Percentiles rank a stretch among this genome's conserved stretches.
Conservation (phyloP, 768 basidiomycete genomes). For the Coprinopsis strossmayeri region DNA sequence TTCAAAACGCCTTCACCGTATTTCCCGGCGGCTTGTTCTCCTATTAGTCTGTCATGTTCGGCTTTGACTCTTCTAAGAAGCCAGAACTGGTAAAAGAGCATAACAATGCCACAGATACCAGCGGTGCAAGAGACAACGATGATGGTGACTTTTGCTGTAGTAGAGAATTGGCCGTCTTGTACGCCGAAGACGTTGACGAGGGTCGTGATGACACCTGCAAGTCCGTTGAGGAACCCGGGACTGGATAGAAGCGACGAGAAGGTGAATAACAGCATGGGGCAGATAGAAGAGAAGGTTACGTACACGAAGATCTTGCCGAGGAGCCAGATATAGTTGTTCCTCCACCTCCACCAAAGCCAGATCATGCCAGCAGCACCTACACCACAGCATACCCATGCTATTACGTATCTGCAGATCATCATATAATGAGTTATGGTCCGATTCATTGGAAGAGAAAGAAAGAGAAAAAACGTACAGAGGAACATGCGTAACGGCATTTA, state of each 20-base stretch:
- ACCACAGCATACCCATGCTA: slow-evolving; percentile 51
- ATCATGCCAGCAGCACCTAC: slow-evolving; percentile 48
- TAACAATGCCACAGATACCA: slow-evolving; percentile 34
- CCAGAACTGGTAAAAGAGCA: slow-evolving; percentile 38
- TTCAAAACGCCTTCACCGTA: slow-evolving; percentile 36
- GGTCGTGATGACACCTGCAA: slow-evolving; percentile 51
- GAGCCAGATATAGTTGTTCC: slow-evolving; percentile 51
- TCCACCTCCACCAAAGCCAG: slow-evolving; percentile 57
- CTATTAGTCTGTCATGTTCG: slow-evolving; percentile 34
- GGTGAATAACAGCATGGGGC: not conserved
- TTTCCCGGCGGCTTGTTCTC: slow-evolving; percentile 33
- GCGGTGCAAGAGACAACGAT: slow-evolving; percentile 37
- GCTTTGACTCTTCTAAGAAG: slow-evolving; percentile 34
- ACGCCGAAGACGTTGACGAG: slow-evolving; percentile 43
- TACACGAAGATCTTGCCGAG: slow-evolving; percentile 52
- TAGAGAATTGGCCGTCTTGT: slow-evolving; percentile 39
- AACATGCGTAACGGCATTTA: slow-evolving; percentile 33
- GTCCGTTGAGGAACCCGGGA: slow-evolving; percentile 50
- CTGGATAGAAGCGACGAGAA: slow-evolving; percentile 20
- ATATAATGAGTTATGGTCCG: too few relatives aligned
- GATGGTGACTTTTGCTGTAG: slow-evolving; percentile 37
- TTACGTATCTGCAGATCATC: slow-evolving; percentile 41
- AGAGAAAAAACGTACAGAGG: slow-evolving; percentile 33
- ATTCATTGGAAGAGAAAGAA: too few relatives aligned
- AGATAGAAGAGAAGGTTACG: slow-evolving; percentile 12